A percentile compares a stretch with the other conserved stretches of the same genome.
Conservation (phyloP, 495 filamentous ascomycete genomes). For the Staphylotrichum longicolle region DNA sequence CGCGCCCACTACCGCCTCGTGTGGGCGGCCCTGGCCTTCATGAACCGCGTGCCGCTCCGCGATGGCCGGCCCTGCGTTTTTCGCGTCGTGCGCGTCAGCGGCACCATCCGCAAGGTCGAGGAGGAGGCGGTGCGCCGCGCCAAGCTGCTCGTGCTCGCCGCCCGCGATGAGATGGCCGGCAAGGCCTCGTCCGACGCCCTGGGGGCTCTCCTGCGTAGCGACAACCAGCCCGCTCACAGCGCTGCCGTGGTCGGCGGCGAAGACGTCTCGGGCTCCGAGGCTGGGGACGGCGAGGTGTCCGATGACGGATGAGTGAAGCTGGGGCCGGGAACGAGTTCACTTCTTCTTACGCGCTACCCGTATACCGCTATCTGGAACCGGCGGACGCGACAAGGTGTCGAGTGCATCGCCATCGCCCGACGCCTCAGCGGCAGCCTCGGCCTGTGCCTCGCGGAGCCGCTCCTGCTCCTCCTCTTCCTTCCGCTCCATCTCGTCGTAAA, state of each 20-base stretch:
- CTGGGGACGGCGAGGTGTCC: constrained; percentile 49
- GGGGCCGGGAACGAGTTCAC: constrained; percentile 13
- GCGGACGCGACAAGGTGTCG: constrained; percentile 11
- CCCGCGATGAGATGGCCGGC: constrained; percentile 46
- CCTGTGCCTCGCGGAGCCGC: constrained; percentile 37
- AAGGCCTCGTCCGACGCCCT: constrained; percentile 37
- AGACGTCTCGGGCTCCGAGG: constrained; percentile 51
- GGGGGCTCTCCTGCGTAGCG: constrained; percentile 41
- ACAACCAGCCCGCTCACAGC: constrained; percentile 28
- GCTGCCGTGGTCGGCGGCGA: constrained; percentile 41
- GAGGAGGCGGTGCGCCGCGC: constrained; percentile 80
- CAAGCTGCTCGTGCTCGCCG: constrained; percentile 64
- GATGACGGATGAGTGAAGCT: constrained; percentile 23
- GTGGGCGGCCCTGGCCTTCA: constrained; percentile 84
- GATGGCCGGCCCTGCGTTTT: constrained; percentile 65
- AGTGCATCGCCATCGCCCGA: constrained; percentile 16
- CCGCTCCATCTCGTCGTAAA: constrained; percentile 77
- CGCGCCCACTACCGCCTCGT: constrained; percentile 78
- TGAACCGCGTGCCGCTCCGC: constrained; percentile 63
- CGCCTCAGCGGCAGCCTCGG: constrained; percentile 34
- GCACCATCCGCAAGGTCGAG: constrained; percentile 89
- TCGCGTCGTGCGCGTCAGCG: constrained; percentile 85
- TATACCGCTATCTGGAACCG: constrained; percentile 25
- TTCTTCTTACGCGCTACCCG: constrained; percentile 33
- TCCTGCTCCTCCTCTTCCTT: constrained; percentile 62